A percentile compares a stretch with the other conserved stretches of the same genome.
Evolutionary conservation across 2,329 filamentous ascomycete species (phyloP).

Genomic region (Neopestalotiopsis sp.): DNA sequence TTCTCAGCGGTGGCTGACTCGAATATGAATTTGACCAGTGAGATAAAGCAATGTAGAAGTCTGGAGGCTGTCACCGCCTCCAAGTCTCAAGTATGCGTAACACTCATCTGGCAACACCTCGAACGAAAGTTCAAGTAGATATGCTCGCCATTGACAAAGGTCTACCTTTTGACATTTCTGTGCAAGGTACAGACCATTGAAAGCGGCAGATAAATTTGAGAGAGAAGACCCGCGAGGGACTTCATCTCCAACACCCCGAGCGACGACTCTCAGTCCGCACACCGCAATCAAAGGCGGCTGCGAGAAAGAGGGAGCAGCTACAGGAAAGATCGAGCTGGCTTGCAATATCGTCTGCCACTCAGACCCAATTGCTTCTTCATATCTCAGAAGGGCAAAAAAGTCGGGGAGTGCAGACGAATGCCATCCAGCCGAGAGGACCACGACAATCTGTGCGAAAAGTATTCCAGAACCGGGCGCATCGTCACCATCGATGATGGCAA

Average conservation of each 20-base stretch:
- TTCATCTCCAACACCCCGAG: slow-evolving; percentile 83
- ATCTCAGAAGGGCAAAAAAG: slow-evolving; percentile 38
- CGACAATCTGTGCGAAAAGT: slow-evolving; percentile 70
- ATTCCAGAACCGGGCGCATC: slow-evolving; percentile 55
- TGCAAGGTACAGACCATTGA: slow-evolving; percentile 31
- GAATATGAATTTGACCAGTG: slow-evolving; percentile 81
- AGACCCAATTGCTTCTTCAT: slow-evolving; percentile 18
- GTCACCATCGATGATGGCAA: slow-evolving; percentile 33
- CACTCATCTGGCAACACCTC: slow-evolving; percentile 83
- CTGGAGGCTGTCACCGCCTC: slow-evolving; percentile 16
- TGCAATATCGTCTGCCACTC: slow-evolving; percentile 40
- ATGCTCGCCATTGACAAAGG: slow-evolving; percentile 50
- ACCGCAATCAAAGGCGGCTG: slow-evolving; percentile 46
- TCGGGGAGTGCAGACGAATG: slow-evolving; percentile 31
- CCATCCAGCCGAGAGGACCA: slow-evolving; percentile 80
- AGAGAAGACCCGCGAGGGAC: slow-evolving; percentile 63
- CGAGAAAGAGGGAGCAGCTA: slow-evolving; percentile 60
- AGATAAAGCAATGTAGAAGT: slow-evolving; percentile 44
- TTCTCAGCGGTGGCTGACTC: slow-evolving; percentile 90
- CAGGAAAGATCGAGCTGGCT: slow-evolving; percentile 83
- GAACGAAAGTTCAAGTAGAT: slow-evolving; percentile 45
- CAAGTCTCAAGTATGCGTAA: slow-evolving; percentile 20
- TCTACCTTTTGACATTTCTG: slow-evolving; percentile 31
- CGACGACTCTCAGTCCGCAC: slow-evolving; percentile 63
- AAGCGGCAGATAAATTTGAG: slow-evolving; percentile 75